Evolutionary conservation across 2,329 filamentous ascomycete species (phyloP).

Genomic region (Metarhizium album): DNA sequence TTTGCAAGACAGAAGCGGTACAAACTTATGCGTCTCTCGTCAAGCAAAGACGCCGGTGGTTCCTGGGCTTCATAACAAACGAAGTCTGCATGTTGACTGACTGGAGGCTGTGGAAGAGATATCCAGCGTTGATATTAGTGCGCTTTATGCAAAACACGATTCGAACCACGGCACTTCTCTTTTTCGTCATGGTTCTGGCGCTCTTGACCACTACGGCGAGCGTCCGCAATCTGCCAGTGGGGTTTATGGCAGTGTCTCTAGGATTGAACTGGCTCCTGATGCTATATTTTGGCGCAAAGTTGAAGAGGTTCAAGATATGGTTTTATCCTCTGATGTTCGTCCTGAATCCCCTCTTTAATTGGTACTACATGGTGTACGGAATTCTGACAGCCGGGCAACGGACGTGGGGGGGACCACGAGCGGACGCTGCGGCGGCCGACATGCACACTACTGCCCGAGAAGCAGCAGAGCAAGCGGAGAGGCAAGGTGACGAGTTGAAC

Average conservation of each 20-base stretch:
- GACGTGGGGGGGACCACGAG: constrained; percentile 90
- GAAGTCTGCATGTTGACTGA: constrained; percentile 98
- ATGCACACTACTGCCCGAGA: constrained; percentile 64
- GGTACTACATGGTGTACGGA: constrained; percentile 95
- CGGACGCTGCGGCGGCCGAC: constrained; percentile 76
- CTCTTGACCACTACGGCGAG: constrained; percentile 75
- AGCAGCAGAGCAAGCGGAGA: constrained; percentile 72
- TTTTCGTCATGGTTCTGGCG: constrained; percentile 87
- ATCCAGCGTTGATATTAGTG: constrained; percentile 75
- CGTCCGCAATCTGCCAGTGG: constrained; percentile 70
- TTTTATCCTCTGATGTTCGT: constrained; percentile 94
- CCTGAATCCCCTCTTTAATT: constrained; percentile 94
- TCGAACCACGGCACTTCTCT: constrained; percentile 82
- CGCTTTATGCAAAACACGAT: constrained; percentile 96
- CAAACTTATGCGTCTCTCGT: constrained; percentile 76
- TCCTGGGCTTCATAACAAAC: constrained; percentile 94
- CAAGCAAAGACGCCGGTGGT: constrained; percentile 94
- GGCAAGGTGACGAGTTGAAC: constrained; percentile 78
- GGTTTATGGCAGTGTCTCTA: constrained; percentile 86
- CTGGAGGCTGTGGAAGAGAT: constrained; percentile 79
- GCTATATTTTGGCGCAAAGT: constrained; percentile 85
- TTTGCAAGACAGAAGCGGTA: constrained; percentile 96
- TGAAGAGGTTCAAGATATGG: constrained; percentile 87
- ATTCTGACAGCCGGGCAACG: constrained; percentile 90
- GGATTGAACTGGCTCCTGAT: constrained; percentile 92